Evolutionary conservation across 768 basidiomycete species (phyloP).

Genomic region (Leccinum boreale): DNA sequence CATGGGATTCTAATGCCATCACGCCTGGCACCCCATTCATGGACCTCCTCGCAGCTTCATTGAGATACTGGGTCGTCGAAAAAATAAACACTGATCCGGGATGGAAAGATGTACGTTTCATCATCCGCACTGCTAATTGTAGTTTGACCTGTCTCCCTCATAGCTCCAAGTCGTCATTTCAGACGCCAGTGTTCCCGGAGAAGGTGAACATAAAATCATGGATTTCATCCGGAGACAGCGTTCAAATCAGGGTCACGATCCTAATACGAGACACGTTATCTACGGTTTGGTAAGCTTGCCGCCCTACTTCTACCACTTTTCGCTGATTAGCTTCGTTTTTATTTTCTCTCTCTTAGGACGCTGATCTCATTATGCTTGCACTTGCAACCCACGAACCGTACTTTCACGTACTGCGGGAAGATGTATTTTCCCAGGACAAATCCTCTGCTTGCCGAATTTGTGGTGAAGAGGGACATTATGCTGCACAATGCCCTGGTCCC

Average conservation of each 20-base stretch:
- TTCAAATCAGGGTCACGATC: constrained; percentile 82
- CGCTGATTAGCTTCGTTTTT: constrained; percentile 10
- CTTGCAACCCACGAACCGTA: constrained; percentile 98
- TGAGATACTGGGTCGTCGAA: constrained; percentile 94
- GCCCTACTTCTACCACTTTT: not conserved
- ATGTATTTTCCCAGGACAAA: constrained; percentile 89
- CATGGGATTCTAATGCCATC: constrained; percentile 99
- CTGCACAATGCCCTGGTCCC: constrained; percentile 87
- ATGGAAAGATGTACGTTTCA: constrained; percentile 76
- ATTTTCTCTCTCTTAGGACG: constrained; percentile 58
- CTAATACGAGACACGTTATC: constrained; percentile 95
- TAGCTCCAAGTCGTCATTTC: constrained; percentile 96
- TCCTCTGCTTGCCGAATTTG: constrained; percentile 84
- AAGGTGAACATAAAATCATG: constrained; percentile 99
- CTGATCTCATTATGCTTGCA: constrained; percentile 98
- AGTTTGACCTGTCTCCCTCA: not conserved
- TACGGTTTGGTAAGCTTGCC: constrained; percentile 78
- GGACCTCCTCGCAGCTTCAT: constrained; percentile 80
- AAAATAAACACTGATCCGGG: constrained; percentile 95
- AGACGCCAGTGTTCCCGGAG: constrained; percentile 94
- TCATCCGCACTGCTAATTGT: not conserved
- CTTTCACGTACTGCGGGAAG: constrained; percentile 95
- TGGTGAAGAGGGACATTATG: constrained; percentile 92
- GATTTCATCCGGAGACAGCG: constrained; percentile 94
- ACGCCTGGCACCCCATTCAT: constrained; percentile 99